Evolutionary conservation across 176 grass and related monocot species (phyloP).

Genomic region (Melocanna baccifera): DNA sequence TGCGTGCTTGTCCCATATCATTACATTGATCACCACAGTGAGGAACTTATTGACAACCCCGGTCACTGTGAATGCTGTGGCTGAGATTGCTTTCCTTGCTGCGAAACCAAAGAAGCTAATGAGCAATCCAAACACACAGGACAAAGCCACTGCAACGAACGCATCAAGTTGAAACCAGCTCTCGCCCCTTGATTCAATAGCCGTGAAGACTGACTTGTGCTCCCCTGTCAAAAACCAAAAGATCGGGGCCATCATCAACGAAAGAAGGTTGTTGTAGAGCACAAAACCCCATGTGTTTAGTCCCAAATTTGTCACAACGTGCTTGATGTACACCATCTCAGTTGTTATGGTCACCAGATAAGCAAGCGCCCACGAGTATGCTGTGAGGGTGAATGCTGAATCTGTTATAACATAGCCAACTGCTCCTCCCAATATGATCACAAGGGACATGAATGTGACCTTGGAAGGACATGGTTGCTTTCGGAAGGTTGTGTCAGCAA

Average conservation of each 20-base stretch:
- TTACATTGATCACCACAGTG: slow-evolving; percentile 75
- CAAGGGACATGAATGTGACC: slow-evolving; percentile 77
- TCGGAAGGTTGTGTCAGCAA: slow-evolving; percentile 71
- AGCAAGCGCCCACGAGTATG: slow-evolving; percentile 77
- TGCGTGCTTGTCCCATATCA: slow-evolving; percentile 85
- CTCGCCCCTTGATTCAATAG: slow-evolving; percentile 27
- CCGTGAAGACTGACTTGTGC: slow-evolving; percentile 36
- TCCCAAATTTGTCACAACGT: slow-evolving; percentile 65
- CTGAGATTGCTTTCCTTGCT: slow-evolving; percentile 69
- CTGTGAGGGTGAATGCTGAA: slow-evolving; percentile 70
- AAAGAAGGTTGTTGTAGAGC: slow-evolving; percentile 73
- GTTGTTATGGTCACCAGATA: slow-evolving; percentile 82
- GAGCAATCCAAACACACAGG: slow-evolving; percentile 68
- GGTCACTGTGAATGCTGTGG: slow-evolving; percentile 82
- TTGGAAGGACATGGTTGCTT: slow-evolving; percentile 78
- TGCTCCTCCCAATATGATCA: slow-evolving; percentile 68
- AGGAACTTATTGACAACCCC: slow-evolving; percentile 88
- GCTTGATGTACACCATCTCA: slow-evolving; percentile 95
- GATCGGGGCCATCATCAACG: slow-evolving; percentile 58
- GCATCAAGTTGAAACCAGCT: slow-evolving; percentile 59
- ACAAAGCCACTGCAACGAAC: slow-evolving; percentile 59
- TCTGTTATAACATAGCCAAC: slow-evolving; percentile 82
- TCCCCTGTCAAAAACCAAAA: slow-evolving; percentile 83
- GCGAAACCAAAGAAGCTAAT: slow-evolving; percentile 92
- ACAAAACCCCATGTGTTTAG: slow-evolving; percentile 90